These are phyloP conservation scores for Hemileccinum rubropunctum DNA, from an alignment of 768 basidiomycete genomes.

Conservation along the genomic window DNA sequence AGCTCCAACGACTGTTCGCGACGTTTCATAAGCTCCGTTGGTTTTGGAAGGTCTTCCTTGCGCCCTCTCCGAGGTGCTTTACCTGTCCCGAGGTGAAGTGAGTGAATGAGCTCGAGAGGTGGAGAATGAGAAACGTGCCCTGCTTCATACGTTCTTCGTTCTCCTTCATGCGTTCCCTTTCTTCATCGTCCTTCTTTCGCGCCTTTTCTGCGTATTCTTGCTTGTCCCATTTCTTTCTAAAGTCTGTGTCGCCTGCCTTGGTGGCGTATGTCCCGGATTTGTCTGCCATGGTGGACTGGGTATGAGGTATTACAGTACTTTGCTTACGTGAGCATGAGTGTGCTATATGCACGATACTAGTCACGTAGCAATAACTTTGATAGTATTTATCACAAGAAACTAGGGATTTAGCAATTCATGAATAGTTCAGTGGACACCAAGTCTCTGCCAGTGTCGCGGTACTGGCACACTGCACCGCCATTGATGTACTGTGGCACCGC, in stretches of 20 bases:
- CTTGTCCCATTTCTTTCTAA: slow-evolving; percentile 93
- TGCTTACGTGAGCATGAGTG: slow-evolving; percentile 4
- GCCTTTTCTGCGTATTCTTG: slow-evolving; percentile 86
- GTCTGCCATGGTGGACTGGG: slow-evolving; percentile 26
- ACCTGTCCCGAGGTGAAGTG: slow-evolving; percentile 42
- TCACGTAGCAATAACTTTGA: too few species aligned
- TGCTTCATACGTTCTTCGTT: slow-evolving; percentile 83
- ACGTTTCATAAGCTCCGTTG: slow-evolving; percentile 90
- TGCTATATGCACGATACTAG: too few species aligned
- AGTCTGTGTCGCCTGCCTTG: slow-evolving; percentile 62
- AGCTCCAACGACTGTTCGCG: slow-evolving; percentile 83
- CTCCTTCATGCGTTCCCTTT: slow-evolving; percentile 79
- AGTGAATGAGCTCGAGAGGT: not conserved
- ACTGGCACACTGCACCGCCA: too few species aligned
- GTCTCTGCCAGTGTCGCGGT: too few species aligned
- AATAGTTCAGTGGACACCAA: too few species aligned
- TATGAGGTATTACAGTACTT: not conserved
- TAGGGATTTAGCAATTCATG: too few species aligned
- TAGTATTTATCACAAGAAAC: too few species aligned
- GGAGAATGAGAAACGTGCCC: slow-evolving; percentile 45
- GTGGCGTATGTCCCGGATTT: slow-evolving; percentile 36
- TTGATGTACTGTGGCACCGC: too few species aligned
- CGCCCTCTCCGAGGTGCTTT: slow-evolving; percentile 72
- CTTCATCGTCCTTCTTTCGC: slow-evolving; percentile 75
- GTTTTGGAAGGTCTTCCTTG: slow-evolving; percentile 80